phyloP scores from a whole-genome alignment of 2,329 filamentous ascomycete genomes.

The Calonectria pteridis region DNA sequence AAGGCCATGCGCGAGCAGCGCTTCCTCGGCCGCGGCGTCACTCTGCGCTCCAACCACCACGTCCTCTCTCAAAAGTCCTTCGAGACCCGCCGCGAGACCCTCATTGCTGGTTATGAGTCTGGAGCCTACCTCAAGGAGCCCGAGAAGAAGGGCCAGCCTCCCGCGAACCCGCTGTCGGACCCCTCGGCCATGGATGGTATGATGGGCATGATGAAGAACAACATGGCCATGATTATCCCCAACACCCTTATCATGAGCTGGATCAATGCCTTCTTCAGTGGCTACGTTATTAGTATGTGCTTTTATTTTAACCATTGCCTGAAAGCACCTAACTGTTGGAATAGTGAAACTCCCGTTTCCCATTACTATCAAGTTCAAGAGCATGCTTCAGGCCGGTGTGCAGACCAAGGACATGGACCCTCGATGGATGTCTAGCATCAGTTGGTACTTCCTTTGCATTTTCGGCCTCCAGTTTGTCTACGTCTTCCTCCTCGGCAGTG shows the following conservation, averaged over 20 bases:
- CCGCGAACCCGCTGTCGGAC: conserved; percentile 94
- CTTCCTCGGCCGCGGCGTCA: conserved; percentile 84
- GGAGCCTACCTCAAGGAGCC: conserved; percentile 93
- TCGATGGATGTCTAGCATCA: conserved; percentile 97
- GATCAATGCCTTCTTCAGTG: conserved; percentile 99
- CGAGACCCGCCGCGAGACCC: conserved; percentile 81
- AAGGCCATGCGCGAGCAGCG: conserved; percentile 88
- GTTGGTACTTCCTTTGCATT: conserved; percentile 98
- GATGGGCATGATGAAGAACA: conserved; percentile 99
- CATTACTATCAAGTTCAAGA: conserved; percentile 98
- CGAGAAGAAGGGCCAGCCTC: conserved; percentile 85
- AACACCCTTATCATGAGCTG: conserved; percentile 99
- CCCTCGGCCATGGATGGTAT: conserved; percentile 98
- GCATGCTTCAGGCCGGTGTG: conserved; percentile 97
- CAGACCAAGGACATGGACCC: conserved; percentile 97
- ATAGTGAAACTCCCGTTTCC: conserved; percentile 96
- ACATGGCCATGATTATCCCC: conserved; percentile 99
- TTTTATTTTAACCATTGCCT: background rate
- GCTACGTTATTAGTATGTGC: conserved; percentile 91
- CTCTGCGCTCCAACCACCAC: conserved; percentile 85
- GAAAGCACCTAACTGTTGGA: conserved; percentile 34
- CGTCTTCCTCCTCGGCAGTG: conserved; percentile 94
- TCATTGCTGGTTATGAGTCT: conserved; percentile 85
- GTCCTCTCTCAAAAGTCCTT: conserved; percentile 85
- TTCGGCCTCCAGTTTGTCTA: conserved; percentile 98